Base-by-base conservation (phyloP, 257 asterid species). In the Coffea canephora region DNA sequence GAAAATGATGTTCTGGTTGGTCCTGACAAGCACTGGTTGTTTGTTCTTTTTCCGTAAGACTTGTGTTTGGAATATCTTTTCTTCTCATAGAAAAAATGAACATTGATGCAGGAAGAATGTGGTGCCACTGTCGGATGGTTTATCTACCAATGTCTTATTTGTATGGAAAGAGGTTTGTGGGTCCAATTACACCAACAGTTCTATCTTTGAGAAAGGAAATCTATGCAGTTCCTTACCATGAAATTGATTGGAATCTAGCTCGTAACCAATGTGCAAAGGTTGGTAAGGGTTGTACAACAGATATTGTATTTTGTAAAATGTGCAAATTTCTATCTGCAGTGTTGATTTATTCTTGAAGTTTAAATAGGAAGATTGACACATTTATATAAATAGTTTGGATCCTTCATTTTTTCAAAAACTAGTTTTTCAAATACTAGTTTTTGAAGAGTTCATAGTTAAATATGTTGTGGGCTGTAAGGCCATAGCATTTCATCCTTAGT, bases 51-150 rank as follows among this genome's bases (percentile, higher is more conserved):
- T 54, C 21, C n/a, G 25, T n/a, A 8, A 19, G 34, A 6, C 59
- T 45, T 78, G 64, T 19, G 50, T 67, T 50, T 66, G 76, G 21
- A 16, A 52, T 23, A 46, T 48, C 11, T 72, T 71, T 21, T 61
- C n/a, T 21, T 36, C 69, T 65, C 34, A 82, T 72, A 34, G 27
- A 43, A 39, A 65, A 21, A 2, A 65, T 77, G 55, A 72, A 83
- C 71, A 68, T 23, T 79, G 68, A 81, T 86, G 86, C 96, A 95
- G 99, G 99, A 84, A 95, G 98, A 82, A 95, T 95, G 99, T 95
- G 99, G 99, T 95, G 99, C 87, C 99, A 95, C 87, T 93, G 99
- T 79, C 87, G 99, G 80, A 95, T 95, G 99, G 99, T 95, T 86
- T 95, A 95, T 87, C 97, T 95, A 50, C 98, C 99, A 67, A 95